These are phyloP conservation scores for Acanthamoeba lenticulata DNA, from an alignment of 208 protist genomes.

Conservation along the genomic window DNA sequence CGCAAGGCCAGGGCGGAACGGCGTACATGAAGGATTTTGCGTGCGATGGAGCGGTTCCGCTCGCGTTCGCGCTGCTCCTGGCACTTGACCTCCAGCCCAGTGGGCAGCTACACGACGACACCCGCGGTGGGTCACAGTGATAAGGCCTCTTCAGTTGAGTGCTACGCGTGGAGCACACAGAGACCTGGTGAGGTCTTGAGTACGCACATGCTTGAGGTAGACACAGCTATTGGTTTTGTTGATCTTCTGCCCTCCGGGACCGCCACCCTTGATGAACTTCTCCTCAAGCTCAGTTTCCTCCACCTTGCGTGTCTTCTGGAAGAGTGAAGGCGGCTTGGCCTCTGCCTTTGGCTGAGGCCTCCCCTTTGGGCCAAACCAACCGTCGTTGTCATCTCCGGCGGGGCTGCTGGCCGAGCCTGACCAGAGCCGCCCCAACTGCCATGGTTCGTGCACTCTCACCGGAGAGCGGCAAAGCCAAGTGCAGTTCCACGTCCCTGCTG, in stretches of 20 bases:
- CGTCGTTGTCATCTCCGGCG: neutral
- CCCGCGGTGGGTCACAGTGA: too few species aligned
- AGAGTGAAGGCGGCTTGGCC: neutral
- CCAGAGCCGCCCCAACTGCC: too few species aligned
- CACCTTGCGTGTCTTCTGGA: neutral
- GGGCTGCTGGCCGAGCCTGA: too few species aligned
- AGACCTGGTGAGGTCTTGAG: neutral
- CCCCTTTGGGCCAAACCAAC: neutral
- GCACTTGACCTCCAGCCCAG: neutral
- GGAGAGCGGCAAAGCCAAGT: too few species aligned
- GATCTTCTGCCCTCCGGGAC: neutral
- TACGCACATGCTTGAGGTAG: neutral
- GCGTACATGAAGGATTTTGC: neutral
- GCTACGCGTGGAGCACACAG: neutral
- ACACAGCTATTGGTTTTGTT: constrained; percentile 40
- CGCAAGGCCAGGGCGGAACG: too few species aligned
- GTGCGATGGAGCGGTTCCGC: neutral
- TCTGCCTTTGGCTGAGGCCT: neutral
- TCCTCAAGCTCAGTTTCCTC: neutral
- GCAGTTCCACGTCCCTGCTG: too few species aligned
- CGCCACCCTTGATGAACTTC: constrained; percentile 44
- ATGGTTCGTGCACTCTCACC: too few species aligned
- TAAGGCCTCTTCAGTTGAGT: too few species aligned
- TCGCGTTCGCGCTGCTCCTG: neutral
- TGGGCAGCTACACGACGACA: neutral